Percentiles rank a stretch among this genome's conserved stretches.
These are phyloP conservation scores for Ceratocystiopsis minuta DNA, from an alignment of 2,329 filamentous ascomycete genomes.

Conservation along the genomic window DNA sequence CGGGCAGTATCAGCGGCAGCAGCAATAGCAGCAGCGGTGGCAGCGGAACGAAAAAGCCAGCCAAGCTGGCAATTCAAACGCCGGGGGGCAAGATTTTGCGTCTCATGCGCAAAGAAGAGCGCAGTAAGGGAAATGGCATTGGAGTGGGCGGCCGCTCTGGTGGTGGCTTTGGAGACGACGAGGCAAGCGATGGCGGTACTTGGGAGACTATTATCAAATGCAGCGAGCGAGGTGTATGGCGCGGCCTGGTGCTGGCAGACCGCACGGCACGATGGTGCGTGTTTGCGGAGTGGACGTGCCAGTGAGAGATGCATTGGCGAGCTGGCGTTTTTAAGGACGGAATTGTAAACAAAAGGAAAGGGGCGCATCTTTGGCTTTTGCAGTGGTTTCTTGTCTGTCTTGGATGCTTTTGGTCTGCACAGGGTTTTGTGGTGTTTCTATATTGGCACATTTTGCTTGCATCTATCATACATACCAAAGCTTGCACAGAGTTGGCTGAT, in stretches of 20 bases:
- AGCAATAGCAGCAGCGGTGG: conserved; percentile 28
- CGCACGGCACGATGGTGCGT: conserved; percentile 76
- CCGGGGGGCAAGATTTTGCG: conserved; percentile 88
- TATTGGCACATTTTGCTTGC: no score
- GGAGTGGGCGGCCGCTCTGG: conserved; percentile 25
- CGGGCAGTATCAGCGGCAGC: conserved; percentile 25
- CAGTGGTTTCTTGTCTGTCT: no score
- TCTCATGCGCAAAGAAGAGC: conserved; percentile 63
- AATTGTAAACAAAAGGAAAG: no score
- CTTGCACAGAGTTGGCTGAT: no score
- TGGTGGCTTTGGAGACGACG: conserved; percentile 13
- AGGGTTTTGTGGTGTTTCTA: no score
- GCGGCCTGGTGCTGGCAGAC: conserved; percentile 66
- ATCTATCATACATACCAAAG: no score
- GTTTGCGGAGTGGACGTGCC: conserved; percentile 72
- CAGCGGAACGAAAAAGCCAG: conserved; percentile 51
- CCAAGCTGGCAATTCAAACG: conserved; percentile 87
- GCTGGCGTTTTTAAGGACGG: neutral
- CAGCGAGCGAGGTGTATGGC: conserved; percentile 64
- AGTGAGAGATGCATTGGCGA: conserved; percentile 1
- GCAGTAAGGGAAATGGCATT: conserved; percentile 26
- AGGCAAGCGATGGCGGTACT: conserved; percentile 47
- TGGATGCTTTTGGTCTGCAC: no score
- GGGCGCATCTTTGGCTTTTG: no score
- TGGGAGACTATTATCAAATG: conserved; percentile 91